Conservation (phyloP, 495 filamentous ascomycete species). For the Cladorrhinum samala region DNA sequence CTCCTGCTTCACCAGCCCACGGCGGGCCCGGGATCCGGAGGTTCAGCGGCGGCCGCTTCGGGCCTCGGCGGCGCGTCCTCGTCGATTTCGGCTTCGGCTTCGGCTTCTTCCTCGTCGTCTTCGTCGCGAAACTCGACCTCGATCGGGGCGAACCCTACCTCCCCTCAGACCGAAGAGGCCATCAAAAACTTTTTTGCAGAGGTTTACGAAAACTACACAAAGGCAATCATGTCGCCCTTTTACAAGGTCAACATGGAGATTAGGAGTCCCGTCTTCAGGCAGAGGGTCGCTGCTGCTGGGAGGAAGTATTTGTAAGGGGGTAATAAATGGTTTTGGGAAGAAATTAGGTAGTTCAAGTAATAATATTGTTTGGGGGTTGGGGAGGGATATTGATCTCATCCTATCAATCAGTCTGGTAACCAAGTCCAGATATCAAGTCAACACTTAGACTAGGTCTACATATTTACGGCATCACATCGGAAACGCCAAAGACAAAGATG, state of each 20-base stretch:
- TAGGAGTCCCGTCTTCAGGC: constrained; percentile 75
- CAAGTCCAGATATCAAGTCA: too few relatives aligned
- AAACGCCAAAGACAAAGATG: too few relatives aligned
- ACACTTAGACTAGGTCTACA: too few relatives aligned
- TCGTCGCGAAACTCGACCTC: constrained; percentile 50
- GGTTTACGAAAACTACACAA: constrained; percentile 90
- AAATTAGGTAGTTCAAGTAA: too few relatives aligned
- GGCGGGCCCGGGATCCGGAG: constrained; percentile 22
- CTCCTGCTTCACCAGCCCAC: constrained; percentile 79
- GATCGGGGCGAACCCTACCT: constrained; percentile 74
- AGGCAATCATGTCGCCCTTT: constrained; percentile 97
- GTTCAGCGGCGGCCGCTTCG: background rate
- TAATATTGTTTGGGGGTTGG: too few relatives aligned
- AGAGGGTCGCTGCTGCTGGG: constrained; percentile 74
- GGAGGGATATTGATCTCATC: too few relatives aligned
- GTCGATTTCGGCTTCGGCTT: too few relatives aligned
- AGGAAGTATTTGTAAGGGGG: constrained; percentile 73
- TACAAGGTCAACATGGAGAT: constrained; percentile 77
- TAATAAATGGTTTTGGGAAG: background rate
- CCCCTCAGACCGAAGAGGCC: constrained; percentile 86
- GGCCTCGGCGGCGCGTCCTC: too few relatives aligned
- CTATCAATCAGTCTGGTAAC: too few relatives aligned
- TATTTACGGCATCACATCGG: too few relatives aligned
- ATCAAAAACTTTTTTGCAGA: constrained; percentile 89
- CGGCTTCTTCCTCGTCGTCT: background rate